Base-by-base conservation (phyloP, 2,329 filamentous ascomycete genomes). In the Calycina herbarum region DNA sequence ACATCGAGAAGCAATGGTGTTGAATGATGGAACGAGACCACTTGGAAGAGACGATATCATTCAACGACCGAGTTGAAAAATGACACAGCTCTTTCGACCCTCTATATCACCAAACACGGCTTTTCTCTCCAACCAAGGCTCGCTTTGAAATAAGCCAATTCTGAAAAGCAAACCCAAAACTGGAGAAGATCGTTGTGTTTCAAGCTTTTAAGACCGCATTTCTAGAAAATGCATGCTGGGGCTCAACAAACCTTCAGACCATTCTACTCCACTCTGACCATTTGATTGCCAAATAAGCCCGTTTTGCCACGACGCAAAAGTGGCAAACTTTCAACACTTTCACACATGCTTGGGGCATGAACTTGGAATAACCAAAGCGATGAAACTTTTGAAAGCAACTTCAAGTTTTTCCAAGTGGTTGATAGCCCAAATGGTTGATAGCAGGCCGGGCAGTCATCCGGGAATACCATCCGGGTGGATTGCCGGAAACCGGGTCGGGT, bases 1-100 rank as follows among this genome's bases (percentile, higher is more conserved):
- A 60, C 85, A 94, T 74, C 85, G 93, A 70, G 93, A 97, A 79
- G 93, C 93, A 4, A 94, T 97, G 86, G 93, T 97, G 24, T 81
- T 97, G 64, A 94, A 93, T 73, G 93, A 96, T 73, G 91, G 92
- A n/a, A 92, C 86, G 27, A 84, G 89, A 38, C 90, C 91, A 1
- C 77, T 96, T 57, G 87, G 85, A 3, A 85, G 87, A 68, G 86
- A 87, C 57, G 91, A 96, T 75, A 96, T 97, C 42, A 92, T 94
- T 62, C 89, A 95, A 61, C 69, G 73, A 20, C 68, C 73, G 33
- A 66, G 67, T 48, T 70, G 63, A 68, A 61, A 57, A 38, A 27
- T 48, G 3, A 10, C 48, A 27, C 8, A 24, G 20, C 20, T 13
- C 7, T 27, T 27, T 54, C 24, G 20, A 11, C n/a, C 48, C 8